phyloP scores from a whole-genome alignment of 202 grass and related monocot species.

The Digitaria exilis region DNA sequence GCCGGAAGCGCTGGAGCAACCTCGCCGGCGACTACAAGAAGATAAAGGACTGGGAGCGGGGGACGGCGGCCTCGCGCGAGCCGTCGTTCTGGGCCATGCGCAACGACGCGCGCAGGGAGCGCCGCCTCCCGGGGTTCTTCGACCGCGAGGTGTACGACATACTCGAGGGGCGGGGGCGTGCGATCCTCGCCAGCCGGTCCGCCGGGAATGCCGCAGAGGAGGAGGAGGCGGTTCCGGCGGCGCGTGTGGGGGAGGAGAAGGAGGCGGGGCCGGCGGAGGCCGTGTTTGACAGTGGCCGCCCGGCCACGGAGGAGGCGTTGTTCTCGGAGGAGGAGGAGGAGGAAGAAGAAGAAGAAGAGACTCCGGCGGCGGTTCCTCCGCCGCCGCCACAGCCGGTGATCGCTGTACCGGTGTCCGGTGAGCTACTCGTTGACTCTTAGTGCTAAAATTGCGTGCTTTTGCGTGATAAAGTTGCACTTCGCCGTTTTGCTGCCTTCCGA shows the following conservation, averaged over 20 bases:
- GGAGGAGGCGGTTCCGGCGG: constrained; percentile 14
- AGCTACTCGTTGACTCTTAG: constrained; percentile 36
- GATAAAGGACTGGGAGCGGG: constrained; percentile 79
- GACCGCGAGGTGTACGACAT: constrained; percentile 82
- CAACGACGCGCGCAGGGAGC: constrained; percentile 69
- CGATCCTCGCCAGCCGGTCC: constrained; percentile 20
- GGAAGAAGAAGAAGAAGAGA: constrained; percentile 36
- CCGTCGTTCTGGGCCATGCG: constrained; percentile 90
- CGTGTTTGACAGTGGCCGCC: constrained; percentile 68
- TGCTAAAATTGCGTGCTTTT: constrained; percentile 21
- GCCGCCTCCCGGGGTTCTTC: constrained; percentile 74
- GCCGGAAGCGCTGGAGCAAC: constrained; percentile 86
- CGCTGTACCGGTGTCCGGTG: constrained; percentile 73
- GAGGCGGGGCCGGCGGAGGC: constrained; percentile 35
- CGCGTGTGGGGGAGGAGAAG: constrained; percentile 37
- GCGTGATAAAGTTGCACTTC: constrained; percentile 8
- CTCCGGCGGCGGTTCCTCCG: background rate
- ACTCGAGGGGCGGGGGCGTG: constrained; percentile 55
- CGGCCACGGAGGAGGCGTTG: constrained; percentile 48
- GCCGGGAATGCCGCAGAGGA: constrained; percentile 23
- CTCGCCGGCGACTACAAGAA: constrained; percentile 90
- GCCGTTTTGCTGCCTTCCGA: background rate
- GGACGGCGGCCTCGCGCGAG: constrained; percentile 31
- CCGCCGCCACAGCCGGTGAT: constrained; percentile 15
- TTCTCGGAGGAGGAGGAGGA: constrained; percentile 59